Conservation (phyloP, 169 alveolate species). For the Eimeria tenella region DNA sequence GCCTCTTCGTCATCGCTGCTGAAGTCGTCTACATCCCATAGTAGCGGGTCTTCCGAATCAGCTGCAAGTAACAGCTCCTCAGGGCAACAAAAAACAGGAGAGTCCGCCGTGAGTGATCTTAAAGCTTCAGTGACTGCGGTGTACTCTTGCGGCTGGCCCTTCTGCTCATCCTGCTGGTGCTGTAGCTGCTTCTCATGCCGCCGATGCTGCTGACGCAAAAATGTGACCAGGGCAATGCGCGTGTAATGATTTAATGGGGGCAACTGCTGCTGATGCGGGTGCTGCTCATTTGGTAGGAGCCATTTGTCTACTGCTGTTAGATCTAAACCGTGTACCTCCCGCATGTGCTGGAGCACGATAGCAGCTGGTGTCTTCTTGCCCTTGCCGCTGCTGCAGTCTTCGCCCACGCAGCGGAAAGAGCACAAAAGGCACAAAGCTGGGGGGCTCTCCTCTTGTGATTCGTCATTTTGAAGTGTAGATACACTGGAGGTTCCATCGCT, state of each 20-base stretch:
- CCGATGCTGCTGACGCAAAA: constrained; percentile 48
- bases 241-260: constrained; percentile 35
- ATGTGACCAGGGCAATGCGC: constrained; percentile 61
- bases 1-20: constrained; percentile 19
- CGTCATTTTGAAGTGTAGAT: constrained; percentile 2
- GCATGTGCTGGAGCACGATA: constrained; percentile 16
- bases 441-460: constrained; percentile 31
- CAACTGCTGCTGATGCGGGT: background rate
- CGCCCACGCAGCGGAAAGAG: background rate
- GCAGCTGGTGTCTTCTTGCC: constrained; percentile 7
- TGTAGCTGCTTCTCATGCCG: background rate
- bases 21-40: constrained; percentile 22
- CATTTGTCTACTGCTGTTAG: background rate
- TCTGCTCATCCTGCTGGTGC: constrained; percentile 13
- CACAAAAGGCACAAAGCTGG: background rate
- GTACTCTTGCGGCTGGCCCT: background rate
- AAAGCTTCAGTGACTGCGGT: background rate
- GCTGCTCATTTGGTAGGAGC: background rate
- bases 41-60: constrained; percentile 22
- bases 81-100: background rate
- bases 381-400: background rate
- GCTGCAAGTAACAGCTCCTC: constrained; percentile 21
- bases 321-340: background rate
- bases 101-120: background rate
- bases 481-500: background rate